These are phyloP conservation scores for Acorus calamus DNA, from an alignment of 106 monocot species.

Conservation along the genomic window DNA sequence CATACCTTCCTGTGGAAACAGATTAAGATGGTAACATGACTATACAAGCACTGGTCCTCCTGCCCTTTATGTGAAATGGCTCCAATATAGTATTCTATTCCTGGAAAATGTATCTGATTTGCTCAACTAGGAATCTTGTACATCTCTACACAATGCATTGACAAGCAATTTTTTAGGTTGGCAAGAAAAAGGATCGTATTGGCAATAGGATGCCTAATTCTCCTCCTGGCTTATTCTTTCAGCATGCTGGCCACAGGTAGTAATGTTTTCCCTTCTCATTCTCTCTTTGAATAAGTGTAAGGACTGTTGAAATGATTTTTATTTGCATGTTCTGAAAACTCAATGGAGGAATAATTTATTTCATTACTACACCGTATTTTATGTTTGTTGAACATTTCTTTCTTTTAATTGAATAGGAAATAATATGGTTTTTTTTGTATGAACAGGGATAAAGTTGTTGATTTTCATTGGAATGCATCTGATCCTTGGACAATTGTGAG, in stretches of 20 bases:
- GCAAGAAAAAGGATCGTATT: slow-evolving; percentile 36
- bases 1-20: too few species aligned
- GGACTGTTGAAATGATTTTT: too few species aligned
- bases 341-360: too few species aligned
- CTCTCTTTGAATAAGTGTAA: neutral
- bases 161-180: slow-evolving; percentile 24
- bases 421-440: neutral
- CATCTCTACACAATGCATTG: too few species aligned
- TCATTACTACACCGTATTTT: too few species aligned
- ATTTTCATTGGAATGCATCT: slow-evolving; percentile 81
- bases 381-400: neutral
- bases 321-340: too few species aligned
- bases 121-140: too few species aligned
- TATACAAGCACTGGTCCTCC: too few species aligned
- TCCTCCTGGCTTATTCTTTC: slow-evolving; percentile 74
- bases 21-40: too few species aligned
- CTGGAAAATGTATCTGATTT: too few species aligned
- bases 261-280: neutral
- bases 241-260: slow-evolving; percentile 82
- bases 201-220: slow-evolving; percentile 27
- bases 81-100: too few species aligned
- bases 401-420: neutral
- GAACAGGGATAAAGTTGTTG: slow-evolving; percentile 87
- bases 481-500: slow-evolving; percentile 90
- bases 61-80: too few species aligned